These are phyloP conservation scores for Macrolepiota dolichaula DNA, from an alignment of 768 basidiomycete species.

Conservation along the genomic window DNA sequence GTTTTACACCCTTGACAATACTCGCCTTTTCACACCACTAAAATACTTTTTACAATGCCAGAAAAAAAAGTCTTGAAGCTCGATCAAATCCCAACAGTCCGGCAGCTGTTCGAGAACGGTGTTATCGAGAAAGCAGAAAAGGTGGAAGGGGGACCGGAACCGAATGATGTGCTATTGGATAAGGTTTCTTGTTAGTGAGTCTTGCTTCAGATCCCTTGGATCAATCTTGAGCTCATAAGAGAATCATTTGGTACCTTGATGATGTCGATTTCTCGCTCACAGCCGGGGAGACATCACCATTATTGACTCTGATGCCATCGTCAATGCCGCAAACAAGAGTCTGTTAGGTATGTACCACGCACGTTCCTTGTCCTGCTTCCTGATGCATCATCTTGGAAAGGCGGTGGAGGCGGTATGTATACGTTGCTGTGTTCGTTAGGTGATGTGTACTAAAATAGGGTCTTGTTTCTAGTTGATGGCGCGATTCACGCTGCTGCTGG, in stretches of 20 bases:
- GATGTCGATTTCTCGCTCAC: slow-evolving; percentile 1
- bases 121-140: slow-evolving; percentile 26
- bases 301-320: slow-evolving; percentile 68
- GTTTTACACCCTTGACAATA: background rate
- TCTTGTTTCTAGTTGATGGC: slow-evolving; percentile 58
- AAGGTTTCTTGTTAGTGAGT: slow-evolving; percentile 4
- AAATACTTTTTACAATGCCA: background rate
- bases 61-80: slow-evolving; percentile 17
- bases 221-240: background rate
- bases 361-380: background rate
- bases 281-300: slow-evolving; percentile 82
- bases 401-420: slow-evolving; percentile 71
- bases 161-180: slow-evolving; percentile 8
- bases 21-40: background rate
- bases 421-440: background rate
- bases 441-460: background rate
- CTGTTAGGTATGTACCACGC: slow-evolving; percentile 53
- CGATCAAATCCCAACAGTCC: slow-evolving; percentile 54
- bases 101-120: slow-evolving; percentile 44
- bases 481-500: slow-evolving; percentile 81
- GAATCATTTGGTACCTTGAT: background rate
- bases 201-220: background rate
- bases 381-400: slow-evolving; percentile 30
- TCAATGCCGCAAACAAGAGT: slow-evolving; percentile 78
- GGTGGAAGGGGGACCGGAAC: background rate